Evolutionary conservation across 768 basidiomycete genomes (phyloP).

Genomic region (Panellus pusillus): DNA sequence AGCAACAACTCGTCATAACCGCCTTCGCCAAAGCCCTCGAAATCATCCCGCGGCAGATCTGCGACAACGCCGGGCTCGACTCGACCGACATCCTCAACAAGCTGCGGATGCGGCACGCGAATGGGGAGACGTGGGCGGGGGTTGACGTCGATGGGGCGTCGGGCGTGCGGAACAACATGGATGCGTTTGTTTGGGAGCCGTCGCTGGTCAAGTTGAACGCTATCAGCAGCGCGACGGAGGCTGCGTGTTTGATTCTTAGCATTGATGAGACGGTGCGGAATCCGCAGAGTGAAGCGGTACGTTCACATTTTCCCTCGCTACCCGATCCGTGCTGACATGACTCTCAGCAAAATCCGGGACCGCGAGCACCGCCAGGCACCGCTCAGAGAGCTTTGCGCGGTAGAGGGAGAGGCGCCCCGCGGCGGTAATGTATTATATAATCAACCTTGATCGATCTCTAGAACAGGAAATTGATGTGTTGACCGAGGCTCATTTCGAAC

Average conservation of each 20-base stretch:
- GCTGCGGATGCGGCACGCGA: conserved; percentile 93
- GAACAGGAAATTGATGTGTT: conserved; percentile 13
- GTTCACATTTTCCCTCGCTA: conserved; percentile 27
- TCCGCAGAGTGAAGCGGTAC: conserved; percentile 89
- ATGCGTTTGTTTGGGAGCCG: conserved; percentile 98
- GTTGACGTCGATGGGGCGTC: conserved; percentile 91
- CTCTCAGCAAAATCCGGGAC: conserved; percentile 74
- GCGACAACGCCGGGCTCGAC: conserved; percentile 97
- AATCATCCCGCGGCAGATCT: conserved; percentile 97
- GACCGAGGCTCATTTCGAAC: conserved; percentile 1
- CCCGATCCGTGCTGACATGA: conserved; percentile 19
- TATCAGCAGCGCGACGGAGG: conserved; percentile 92
- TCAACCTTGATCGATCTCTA: conserved; percentile 7
- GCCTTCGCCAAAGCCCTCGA: conserved; percentile 97
- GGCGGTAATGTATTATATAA: conserved; percentile 47
- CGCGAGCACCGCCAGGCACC: conserved; percentile 87
- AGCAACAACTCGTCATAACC: conserved; percentile 90
- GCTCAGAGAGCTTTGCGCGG: conserved; percentile 85
- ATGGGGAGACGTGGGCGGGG: conserved; percentile 86
- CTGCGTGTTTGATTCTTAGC: conserved; percentile 92
- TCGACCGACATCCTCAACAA: conserved; percentile 98
- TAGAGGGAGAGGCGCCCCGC: conserved; percentile 79
- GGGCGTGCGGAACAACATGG: conserved; percentile 94
- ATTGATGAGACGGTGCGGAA: conserved; percentile 98
- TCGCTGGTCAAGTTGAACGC: conserved; percentile 94